Evolutionary conservation across 371 early-diverging fungal species (phyloP).

Genomic region (Rhizopus delemar): DNA sequence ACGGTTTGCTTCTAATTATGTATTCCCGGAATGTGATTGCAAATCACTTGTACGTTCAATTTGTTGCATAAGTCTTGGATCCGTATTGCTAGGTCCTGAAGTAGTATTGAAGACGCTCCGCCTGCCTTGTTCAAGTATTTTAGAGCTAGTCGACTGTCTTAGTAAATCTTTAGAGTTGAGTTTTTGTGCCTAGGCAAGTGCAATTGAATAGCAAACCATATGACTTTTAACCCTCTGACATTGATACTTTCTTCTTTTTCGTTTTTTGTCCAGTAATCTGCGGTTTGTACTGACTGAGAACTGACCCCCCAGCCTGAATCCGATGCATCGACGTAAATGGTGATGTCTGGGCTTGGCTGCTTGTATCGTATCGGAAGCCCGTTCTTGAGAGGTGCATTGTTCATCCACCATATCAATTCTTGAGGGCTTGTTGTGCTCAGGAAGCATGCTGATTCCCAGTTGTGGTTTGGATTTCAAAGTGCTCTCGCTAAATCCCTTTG

Average conservation of each 20-base stretch:
- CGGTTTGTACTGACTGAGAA: no score
- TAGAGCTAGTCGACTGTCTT: slow-evolving; percentile 15
- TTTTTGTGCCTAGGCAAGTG: slow-evolving; percentile 8
- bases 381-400: no score
- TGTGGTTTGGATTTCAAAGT: no score
- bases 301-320: no score
- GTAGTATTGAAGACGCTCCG: slow-evolving; percentile 2
- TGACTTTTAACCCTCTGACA: slow-evolving; percentile 22
- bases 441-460: no score
- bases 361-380: no score
- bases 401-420: no score
- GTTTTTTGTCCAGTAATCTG: no score
- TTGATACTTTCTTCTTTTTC: slow-evolving; percentile 18
- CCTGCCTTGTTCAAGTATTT: slow-evolving; percentile 20
- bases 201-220: slow-evolving; percentile 11
- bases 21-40: slow-evolving; percentile 15
- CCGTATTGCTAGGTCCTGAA: slow-evolving; percentile 14
- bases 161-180: slow-evolving; percentile 6
- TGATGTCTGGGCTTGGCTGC: no score
- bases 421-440: no score
- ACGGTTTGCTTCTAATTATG: slow-evolving; percentile 11
- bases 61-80: slow-evolving; percentile 18
- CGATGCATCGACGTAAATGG: no score
- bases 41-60: slow-evolving; percentile 6
- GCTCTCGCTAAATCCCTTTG: no score